Percentiles rank a stretch among this genome's conserved stretches.
Evolutionary conservation across 352 stramenopile species (phyloP).

Genomic region (Porosira glacialis): DNA sequence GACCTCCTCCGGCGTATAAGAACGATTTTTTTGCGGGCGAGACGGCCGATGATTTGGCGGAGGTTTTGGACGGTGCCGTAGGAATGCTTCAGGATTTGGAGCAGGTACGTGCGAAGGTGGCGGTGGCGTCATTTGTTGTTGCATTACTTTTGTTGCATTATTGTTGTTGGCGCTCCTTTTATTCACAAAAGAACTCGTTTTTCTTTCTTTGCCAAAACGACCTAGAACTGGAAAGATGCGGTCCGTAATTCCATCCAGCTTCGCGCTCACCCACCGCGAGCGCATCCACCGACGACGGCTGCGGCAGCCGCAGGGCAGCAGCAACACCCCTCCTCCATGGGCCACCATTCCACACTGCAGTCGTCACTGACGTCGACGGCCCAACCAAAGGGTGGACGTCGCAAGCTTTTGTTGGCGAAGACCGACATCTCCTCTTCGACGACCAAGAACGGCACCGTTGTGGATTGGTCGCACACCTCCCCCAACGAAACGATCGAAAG

Average conservation of each 20-base stretch:
- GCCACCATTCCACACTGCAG: too few species aligned
- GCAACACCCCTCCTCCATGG: too few species aligned
- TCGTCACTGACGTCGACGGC: too few species aligned
- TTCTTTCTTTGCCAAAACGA: neutral
- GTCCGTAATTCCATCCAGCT: slow-evolving; percentile 73
- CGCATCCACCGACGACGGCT: neutral
- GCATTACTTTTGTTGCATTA: slow-evolving; percentile 1
- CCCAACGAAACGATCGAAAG: slow-evolving; percentile 9
- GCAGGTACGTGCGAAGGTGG: slow-evolving; percentile 37
- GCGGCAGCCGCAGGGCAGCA: too few species aligned
- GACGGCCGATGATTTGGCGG: slow-evolving; percentile 65
- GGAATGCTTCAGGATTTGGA: slow-evolving; percentile 80
- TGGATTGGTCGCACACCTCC: too few species aligned
- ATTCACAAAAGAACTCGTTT: neutral
- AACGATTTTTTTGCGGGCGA: slow-evolving; percentile 60
- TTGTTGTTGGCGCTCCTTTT: neutral
- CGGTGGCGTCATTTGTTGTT: neutral
- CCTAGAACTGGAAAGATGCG: slow-evolving; percentile 74
- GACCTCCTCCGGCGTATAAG: slow-evolving; percentile 11
- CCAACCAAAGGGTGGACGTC: slow-evolving; percentile 5
- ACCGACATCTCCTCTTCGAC: neutral
- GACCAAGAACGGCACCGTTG: neutral
- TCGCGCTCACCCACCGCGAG: neutral
- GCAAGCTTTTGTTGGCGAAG: slow-evolving; percentile 15
- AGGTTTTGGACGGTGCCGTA: slow-evolving; percentile 74